Evolutionary conservation across 345 rosid genomes (phyloP).

Genomic region (Melastoma malabathricum): DNA sequence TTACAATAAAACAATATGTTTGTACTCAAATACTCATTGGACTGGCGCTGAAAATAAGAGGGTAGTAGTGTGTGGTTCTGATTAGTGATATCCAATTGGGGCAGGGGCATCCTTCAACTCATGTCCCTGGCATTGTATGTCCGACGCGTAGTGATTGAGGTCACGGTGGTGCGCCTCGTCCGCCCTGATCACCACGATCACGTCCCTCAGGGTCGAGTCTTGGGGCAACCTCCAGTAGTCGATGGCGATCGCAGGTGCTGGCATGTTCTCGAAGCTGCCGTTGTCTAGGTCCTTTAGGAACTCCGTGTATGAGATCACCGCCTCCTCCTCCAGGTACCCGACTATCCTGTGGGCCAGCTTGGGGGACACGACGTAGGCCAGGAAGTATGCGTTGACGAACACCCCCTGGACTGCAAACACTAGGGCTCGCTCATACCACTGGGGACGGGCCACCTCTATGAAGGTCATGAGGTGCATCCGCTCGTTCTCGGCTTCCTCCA

Average conservation of each 20-base stretch:
- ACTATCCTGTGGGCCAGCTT: constrained; percentile 48
- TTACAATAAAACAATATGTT: no score
- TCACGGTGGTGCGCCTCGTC: constrained; percentile 63
- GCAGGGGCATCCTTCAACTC: constrained; percentile 26
- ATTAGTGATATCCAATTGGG: constrained; percentile 24
- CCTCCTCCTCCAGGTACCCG: constrained; percentile 55
- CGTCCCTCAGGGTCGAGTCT: constrained; percentile 45
- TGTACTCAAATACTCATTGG: no score
- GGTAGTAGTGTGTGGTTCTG: no score
- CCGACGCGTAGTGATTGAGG: constrained; percentile 57
- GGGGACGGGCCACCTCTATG: constrained; percentile 37
- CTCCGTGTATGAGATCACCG: constrained; percentile 43
- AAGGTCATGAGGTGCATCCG: constrained; percentile 63
- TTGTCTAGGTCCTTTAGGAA: constrained; percentile 45
- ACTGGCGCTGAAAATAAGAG: no score
- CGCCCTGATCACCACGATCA: constrained; percentile 41
- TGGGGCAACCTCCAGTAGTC: constrained; percentile 50
- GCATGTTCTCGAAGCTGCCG: constrained; percentile 34
- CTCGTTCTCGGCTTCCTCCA: constrained; percentile 60
- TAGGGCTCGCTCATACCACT: constrained; percentile 45
- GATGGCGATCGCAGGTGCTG: constrained; percentile 52
- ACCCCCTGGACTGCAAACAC: constrained; percentile 48
- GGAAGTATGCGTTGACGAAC: constrained; percentile 44
- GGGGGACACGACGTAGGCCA: constrained; percentile 37
- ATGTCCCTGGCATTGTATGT: constrained; percentile 34